These are phyloP conservation scores for Thymus mandschuricus DNA, from an alignment of 257 asterid genomes.

Conservation along the genomic window DNA sequence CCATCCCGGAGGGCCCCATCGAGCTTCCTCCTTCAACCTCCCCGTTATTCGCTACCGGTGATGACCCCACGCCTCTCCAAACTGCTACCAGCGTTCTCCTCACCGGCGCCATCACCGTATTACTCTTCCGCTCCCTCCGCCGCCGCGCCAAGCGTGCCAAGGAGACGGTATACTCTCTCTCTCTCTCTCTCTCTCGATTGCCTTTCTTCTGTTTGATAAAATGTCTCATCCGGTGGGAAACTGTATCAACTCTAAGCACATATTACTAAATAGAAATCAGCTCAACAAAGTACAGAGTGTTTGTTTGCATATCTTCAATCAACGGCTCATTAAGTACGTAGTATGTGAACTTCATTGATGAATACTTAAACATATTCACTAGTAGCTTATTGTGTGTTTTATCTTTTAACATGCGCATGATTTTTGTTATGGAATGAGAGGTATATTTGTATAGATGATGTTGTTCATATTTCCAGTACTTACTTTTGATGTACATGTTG, in stretches of 20 bases:
- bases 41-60: conserved; percentile 50
- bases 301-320: neutral
- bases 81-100: conserved; percentile 86
- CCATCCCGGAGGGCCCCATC: conserved; percentile 62
- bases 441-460: neutral
- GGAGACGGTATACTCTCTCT: conserved; percentile 49
- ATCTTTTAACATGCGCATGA: neutral
- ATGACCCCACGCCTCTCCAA: conserved; percentile 67
- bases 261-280: neutral
- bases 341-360: neutral
- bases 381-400: neutral
- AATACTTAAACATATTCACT: neutral
- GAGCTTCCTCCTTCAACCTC: conserved; percentile 61
- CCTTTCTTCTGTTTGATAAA: conserved; percentile 20
- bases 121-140: conserved; percentile 86
- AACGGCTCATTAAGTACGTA: neutral
- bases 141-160: conserved; percentile 88
- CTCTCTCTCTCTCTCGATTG: neutral
- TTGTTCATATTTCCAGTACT: neutral
- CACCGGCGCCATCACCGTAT: conserved; percentile 79
- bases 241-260: neutral
- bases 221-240: conserved; percentile 2
- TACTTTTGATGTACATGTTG: neutral
- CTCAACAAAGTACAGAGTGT: neutral
- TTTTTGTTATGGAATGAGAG: neutral